Evolutionary conservation across 108 stramenopile species (phyloP), one percentile per base, ranked within the genome.

Genomic region (Nitzschia inconspicua): DNA sequence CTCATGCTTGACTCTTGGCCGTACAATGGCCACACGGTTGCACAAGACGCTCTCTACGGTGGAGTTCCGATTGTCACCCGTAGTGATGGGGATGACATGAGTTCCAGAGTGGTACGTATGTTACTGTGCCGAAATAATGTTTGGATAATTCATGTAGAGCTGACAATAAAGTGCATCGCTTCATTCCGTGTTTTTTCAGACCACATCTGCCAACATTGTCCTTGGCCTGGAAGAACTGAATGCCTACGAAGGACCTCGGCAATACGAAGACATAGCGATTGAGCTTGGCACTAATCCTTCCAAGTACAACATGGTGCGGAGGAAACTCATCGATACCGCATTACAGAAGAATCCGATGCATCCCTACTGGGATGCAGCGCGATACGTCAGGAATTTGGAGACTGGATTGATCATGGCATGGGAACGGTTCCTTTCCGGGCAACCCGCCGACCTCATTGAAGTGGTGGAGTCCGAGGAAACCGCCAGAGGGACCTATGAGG

Each of bases 1-100:
- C 78, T 72, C 13, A 88, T 91, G 86, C 75, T 91, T 18, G 90
- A 91, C 74, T 86, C 86, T 13, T 60, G 75, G 49, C 90, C 90
- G 1, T 91, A 91, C 72, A 91, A 91, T 76, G 90, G 86, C 11
- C 90, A 91, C 42, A 91, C 90, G 10, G 85, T 85, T 13, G 85
- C 90, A 2, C 86, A 88, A 66, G 90, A 91, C 75, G 65, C 84
- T 11, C 68, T 88, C 11, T 91, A 88, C 58, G 90, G 76, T 22
- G 86, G 90, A 47, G 90, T 91, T 18, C 90, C 86, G 1, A 80
- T 91, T 20, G 79, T 91, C 3, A 88, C 90, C 19, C 79, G 90
- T 24, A 88, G 85, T 47, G 90, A 91, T 63, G 86, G 86, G 22
- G 70, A 82, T 52, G 86, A 91, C 34, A 91, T 91, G 90, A 73